These are phyloP conservation scores for Cyberlindnera veronae DNA, from an alignment of 805 yeast genomes.

Conservation along the genomic window DNA sequence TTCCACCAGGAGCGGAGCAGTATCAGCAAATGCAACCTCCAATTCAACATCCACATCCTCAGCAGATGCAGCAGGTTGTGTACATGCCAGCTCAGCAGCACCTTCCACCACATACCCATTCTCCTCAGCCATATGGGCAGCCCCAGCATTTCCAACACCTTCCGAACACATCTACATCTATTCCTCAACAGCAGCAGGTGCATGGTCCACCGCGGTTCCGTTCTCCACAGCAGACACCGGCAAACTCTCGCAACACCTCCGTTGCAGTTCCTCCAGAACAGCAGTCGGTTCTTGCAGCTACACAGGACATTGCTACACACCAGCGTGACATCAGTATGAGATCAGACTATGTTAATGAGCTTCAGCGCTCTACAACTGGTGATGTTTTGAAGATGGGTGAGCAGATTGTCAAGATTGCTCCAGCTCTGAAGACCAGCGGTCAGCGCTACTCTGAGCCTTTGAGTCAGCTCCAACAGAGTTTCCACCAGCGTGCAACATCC, in stretches of 20 bases:
- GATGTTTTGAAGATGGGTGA: constrained; percentile 26
- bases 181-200: neutral
- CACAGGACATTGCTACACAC: constrained; percentile 18
- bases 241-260: constrained; percentile 6
- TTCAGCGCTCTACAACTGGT: constrained; percentile 19
- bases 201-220: constrained; percentile 1
- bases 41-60: constrained; percentile 9
- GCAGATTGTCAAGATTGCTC: constrained; percentile 26
- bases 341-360: constrained; percentile 20
- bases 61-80: constrained; percentile 2
- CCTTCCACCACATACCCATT: neutral
- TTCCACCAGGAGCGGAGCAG: constrained; percentile 1
- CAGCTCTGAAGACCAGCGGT: constrained; percentile 13
- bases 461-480: constrained; percentile 18
- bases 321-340: constrained; percentile 15
- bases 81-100: constrained; percentile 4
- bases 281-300: constrained; percentile 4
- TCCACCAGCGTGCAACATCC: constrained; percentile 19
- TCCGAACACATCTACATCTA: too few relatives aligned
- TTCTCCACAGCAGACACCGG: neutral
- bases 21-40: constrained; percentile 1
- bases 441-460: constrained; percentile 15
- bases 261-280: constrained; percentile 13
- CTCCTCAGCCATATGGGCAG: too few relatives aligned
- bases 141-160: constrained; percentile 3